These are phyloP conservation scores for Fomes fomentarius DNA, from an alignment of 1,284 basidiomycete genomes.

Conservation along the genomic window DNA sequence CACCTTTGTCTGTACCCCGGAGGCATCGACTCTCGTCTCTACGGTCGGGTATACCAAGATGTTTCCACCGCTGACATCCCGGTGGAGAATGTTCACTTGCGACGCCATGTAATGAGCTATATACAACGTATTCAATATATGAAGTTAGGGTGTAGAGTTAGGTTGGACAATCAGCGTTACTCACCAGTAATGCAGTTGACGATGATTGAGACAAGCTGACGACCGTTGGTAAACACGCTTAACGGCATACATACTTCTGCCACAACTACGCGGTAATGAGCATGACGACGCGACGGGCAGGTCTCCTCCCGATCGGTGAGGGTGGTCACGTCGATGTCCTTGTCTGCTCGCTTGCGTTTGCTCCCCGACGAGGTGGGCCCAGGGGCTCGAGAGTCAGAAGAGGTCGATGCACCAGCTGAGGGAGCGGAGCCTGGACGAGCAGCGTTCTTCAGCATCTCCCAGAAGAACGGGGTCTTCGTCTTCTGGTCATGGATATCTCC, in stretches of 20 bases:
- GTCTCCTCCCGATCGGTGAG: background rate
- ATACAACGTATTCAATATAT: too few relatives aligned
- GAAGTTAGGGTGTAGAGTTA: background rate
- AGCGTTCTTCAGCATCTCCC: too few relatives aligned
- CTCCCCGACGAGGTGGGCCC: too few relatives aligned
- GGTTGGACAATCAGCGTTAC: background rate
- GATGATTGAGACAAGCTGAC: background rate
- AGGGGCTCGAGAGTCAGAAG: too few relatives aligned
- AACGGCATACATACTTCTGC: slow-evolving; percentile 22
- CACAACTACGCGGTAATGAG: slow-evolving; percentile 18
- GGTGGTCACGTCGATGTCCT: background rate
- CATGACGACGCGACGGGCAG: background rate
- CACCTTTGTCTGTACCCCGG: background rate
- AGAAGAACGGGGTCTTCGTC: too few relatives aligned
- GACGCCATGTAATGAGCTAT: background rate
- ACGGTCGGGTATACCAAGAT: slow-evolving; percentile 1
- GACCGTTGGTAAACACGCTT: background rate
- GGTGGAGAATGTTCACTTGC: background rate
- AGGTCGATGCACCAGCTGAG: too few relatives aligned
- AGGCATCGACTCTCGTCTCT: background rate
- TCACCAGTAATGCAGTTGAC: slow-evolving; percentile 3
- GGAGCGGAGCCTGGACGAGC: background rate
- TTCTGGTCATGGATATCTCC: background rate
- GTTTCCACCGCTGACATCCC: slow-evolving; percentile 6
- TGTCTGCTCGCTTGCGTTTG: background rate